Evolutionary conservation across 2,329 filamentous ascomycete genomes (phyloP).

Genomic region (Pseudogymnoascus sp.): DNA sequence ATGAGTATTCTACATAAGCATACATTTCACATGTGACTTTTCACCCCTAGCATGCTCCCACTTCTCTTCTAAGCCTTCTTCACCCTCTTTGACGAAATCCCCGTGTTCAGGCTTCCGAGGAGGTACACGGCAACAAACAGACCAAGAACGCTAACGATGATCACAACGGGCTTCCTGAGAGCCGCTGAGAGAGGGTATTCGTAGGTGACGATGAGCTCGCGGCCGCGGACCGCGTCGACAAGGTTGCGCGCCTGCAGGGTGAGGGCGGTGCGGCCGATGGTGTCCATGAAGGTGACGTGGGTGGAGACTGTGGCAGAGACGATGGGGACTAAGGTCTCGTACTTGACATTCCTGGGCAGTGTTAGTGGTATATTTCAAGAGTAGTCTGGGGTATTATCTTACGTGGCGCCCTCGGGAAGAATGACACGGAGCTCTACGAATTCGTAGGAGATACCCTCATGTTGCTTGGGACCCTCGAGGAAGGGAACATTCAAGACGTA

Average conservation of each 20-base stretch:
- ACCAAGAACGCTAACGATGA: slow-evolving; percentile 65
- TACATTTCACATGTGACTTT: slow-evolving; percentile 3
- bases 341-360: slow-evolving; percentile 63
- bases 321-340: slow-evolving; percentile 65
- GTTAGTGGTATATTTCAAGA: slow-evolving; percentile 35
- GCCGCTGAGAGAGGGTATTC: slow-evolving; percentile 68
- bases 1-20: slow-evolving; percentile 8
- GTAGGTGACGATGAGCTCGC: slow-evolving; percentile 79
- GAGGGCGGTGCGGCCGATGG: slow-evolving; percentile 75
- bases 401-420: slow-evolving; percentile 84
- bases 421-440: slow-evolving; percentile 72
- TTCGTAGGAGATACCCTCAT: slow-evolving; percentile 80
- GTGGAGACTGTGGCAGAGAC: slow-evolving; percentile 49
- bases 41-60: neutral
- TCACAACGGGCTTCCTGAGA: slow-evolving; percentile 77
- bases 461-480: slow-evolving; percentile 80
- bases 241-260: slow-evolving; percentile 76
- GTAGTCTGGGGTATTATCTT: slow-evolving; percentile 45
- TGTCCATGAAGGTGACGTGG: slow-evolving; percentile 92
- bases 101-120: slow-evolving; percentile 43
- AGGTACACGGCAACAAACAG: slow-evolving; percentile 69
- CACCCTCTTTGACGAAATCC: slow-evolving; percentile 16
- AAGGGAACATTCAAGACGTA: slow-evolving; percentile 88
- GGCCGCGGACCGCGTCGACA: slow-evolving; percentile 81
- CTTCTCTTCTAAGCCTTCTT: neutral